Evolutionary conservation across 2,329 filamentous ascomycete species (phyloP), one percentile per base, ranked within the genome.

Genomic region (Sporothrix luriei): DNA sequence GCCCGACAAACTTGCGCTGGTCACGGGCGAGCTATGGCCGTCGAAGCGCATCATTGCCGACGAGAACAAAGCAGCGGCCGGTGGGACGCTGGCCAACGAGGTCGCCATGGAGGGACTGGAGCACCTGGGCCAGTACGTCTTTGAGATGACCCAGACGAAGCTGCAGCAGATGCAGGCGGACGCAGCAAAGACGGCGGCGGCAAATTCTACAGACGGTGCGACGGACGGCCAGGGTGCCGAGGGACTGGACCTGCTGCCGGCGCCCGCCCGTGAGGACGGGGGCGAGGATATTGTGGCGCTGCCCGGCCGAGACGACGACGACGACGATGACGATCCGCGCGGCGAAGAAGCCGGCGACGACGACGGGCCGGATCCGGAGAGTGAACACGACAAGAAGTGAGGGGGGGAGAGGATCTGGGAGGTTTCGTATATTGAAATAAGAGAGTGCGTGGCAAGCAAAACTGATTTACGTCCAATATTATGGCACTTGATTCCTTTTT

Each of bases 71-170:
- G 77, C 82, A 9, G 81, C 87, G 7, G 80, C 83, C 91, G 91
- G 94, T 74, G 87, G 91, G 21, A n/a, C 59, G 19, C 83, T 83
- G 21, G 82, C 83, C 1, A 85, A 85, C 14, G 85, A 87, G 75
- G 90, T 88, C 0, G 84, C 88, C 24, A 98, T 99, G 92, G 91
- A 94, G 75, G 88, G 91, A 46, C 90, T 98, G 0, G 94, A 99
- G 82, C 95, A 99, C 81, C 80, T 99, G 48, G 95, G 95, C 0
- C 91, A 97, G 80, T 99, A 97, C 78, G 94, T 99, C 26, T 97
- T 88, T 78, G 92, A 99, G 79, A 99, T 99, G 93, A 97, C 93
- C 3, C 87, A 90, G 61, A 87, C 85, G 1, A 84, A 80, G 76
- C 73, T 86, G 48, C 79, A 82, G 76, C 83, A 87, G 75, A 72